phyloP scores from a whole-genome alignment of 106 monocot genomes.

The Amphibolis antarctica region DNA sequence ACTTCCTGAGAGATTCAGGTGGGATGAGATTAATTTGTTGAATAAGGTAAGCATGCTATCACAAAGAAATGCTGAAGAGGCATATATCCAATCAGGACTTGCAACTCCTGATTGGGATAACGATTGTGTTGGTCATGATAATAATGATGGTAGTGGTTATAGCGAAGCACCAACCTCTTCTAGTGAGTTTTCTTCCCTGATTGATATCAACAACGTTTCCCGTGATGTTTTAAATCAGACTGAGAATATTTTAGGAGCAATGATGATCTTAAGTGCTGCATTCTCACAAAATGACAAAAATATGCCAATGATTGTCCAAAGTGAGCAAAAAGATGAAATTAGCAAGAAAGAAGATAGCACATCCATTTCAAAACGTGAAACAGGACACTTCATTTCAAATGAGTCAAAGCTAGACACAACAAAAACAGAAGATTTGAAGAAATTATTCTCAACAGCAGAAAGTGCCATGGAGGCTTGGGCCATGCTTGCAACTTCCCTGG shows the following conservation, averaged over 20 bases:
- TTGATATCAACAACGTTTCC: conserved; percentile 63
- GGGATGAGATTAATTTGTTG: conserved; percentile 59
- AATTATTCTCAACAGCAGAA: conserved; percentile 82
- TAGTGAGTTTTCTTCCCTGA: conserved; percentile 17
- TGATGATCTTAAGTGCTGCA: conserved; percentile 45
- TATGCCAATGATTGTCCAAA: conserved; percentile 1
- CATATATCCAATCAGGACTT: conserved; percentile 75
- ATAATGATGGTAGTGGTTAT: conserved; percentile 7
- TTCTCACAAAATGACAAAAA: conserved; percentile 42
- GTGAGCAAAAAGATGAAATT: conserved; percentile 11
- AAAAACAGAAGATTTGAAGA: conserved; percentile 48
- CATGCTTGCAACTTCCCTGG: conserved; percentile 87
- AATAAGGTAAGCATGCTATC: conserved; percentile 39
- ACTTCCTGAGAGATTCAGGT: conserved; percentile 41
- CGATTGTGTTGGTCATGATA: conserved; percentile 3
- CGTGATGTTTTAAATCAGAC: conserved; percentile 62
- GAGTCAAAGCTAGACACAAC: conserved; percentile 16
- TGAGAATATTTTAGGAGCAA: conserved; percentile 69
- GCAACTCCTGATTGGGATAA: conserved; percentile 34
- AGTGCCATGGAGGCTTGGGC: conserved; percentile 99
- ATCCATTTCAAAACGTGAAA: neutral
- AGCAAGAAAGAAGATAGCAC: conserved; percentile 11
- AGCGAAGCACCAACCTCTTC: conserved; percentile 1
- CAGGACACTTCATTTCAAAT: conserved; percentile 9
- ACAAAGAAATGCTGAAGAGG: conserved; percentile 57